phyloP scores from a whole-genome alignment of 176 grass and related monocot genomes.

The Metroxylon sagu region DNA sequence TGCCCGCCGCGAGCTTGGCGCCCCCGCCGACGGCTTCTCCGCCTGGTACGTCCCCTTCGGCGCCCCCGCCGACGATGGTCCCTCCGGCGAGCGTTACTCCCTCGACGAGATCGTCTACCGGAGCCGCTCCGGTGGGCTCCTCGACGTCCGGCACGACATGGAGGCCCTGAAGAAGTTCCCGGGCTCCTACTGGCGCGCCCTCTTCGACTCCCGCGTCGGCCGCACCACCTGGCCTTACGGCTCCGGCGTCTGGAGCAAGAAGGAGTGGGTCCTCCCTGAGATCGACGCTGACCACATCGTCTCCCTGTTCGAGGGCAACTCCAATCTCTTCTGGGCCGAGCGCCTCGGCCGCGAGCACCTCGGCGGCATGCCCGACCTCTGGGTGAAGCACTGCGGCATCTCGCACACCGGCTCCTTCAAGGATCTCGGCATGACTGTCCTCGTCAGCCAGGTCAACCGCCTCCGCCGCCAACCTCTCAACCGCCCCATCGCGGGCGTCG shows the following conservation, averaged over 20 bases:
- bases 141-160: constrained; percentile 90
- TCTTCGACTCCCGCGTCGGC: constrained; percentile 82
- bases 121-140: constrained; percentile 65
- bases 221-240: constrained; percentile 86
- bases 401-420: constrained; percentile 98
- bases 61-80: constrained; percentile 16
- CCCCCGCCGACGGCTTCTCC: constrained; percentile 31
- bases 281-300: constrained; percentile 85
- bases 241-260: constrained; percentile 96
- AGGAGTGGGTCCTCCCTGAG: constrained; percentile 88
- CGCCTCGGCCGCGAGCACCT: constrained; percentile 80
- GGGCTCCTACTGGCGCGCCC: constrained; percentile 76
- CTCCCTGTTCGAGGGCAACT: constrained; percentile 96
- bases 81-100: constrained; percentile 59
- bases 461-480: constrained; percentile 56
- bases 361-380: constrained; percentile 81
- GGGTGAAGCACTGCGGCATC: constrained; percentile 99
- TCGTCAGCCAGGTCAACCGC: constrained; percentile 94
- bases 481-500: constrained; percentile 79
- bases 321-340: constrained; percentile 98
- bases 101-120: constrained; percentile 95
- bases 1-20: constrained; percentile 35
- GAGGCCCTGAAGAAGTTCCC: constrained; percentile 45
- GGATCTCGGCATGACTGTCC: constrained; percentile 98
- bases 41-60: constrained; percentile 41